A percentile compares a stretch with the other conserved stretches of the same genome.
Evolutionary conservation across 1,139 yeast species (phyloP).

Genomic region (Scheffersomyces insectosa): DNA sequence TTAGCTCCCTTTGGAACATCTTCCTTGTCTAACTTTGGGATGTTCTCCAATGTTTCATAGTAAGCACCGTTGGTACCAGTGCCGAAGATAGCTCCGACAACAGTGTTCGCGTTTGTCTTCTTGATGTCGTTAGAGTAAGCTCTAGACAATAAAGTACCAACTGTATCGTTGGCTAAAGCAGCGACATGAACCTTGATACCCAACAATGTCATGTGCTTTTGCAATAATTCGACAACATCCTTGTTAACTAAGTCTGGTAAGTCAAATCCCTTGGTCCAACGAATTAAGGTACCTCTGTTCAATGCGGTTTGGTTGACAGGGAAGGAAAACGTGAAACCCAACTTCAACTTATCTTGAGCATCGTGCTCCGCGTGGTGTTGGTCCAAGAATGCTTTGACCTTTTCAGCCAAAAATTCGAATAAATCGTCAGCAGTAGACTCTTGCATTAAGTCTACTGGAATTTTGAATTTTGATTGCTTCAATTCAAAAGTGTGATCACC

Average conservation of each 20-base stretch:
- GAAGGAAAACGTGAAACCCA: constrained; percentile 92
- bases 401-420: constrained; percentile 71
- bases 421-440: constrained; percentile 56
- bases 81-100: constrained; percentile 88
- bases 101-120: constrained; percentile 65
- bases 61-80: constrained; percentile 98
- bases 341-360: constrained; percentile 46
- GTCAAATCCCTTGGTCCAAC: constrained; percentile 96
- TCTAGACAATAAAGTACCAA: constrained; percentile 86
- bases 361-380: constrained; percentile 57
- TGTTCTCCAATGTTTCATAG: constrained; percentile 68
- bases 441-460: constrained; percentile 69
- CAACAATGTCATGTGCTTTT: constrained; percentile 60
- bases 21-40: constrained; percentile 57
- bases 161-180: constrained; percentile 93
- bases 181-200: constrained; percentile 71
- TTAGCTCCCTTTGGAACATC: constrained; percentile 48
- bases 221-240: constrained; percentile 76
- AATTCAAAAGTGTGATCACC: constrained; percentile 80
- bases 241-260: constrained; percentile 80
- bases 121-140: constrained; percentile 68
- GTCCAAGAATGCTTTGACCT: constrained; percentile 60
- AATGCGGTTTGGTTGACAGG: constrained; percentile 86
- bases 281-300: constrained; percentile 72
- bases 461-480: constrained; percentile 69